Conservation (phyloP, 2,329 filamentous ascomycete species). For the Parafenestella ontariensis region DNA sequence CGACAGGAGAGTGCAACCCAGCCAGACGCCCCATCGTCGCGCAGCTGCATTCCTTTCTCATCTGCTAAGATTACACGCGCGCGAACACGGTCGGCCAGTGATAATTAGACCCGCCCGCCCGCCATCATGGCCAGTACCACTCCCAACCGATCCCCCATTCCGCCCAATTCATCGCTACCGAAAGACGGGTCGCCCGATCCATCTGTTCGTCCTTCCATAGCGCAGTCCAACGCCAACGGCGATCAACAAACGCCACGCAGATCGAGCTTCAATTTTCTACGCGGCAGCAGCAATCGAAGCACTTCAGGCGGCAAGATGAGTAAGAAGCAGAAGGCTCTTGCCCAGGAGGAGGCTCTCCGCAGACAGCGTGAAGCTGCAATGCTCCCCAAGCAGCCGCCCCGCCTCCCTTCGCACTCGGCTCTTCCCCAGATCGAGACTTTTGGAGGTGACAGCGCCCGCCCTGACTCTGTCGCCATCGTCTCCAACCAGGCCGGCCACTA, state of each 20-base stretch:
- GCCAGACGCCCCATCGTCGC: conserved; percentile 20
- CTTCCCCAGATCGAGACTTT: conserved; percentile 63
- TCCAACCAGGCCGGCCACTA: conserved; percentile 62
- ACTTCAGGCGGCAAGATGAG: conserved; percentile 53
- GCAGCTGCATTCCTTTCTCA: conserved; percentile 29
- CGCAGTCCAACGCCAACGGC: conserved; percentile 20
- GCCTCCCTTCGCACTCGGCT: conserved; percentile 59
- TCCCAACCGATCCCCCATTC: conserved; percentile 23
- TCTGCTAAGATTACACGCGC: conserved; percentile 35
- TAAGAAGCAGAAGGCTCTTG: conserved; percentile 63
- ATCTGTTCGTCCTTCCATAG: conserved; percentile 22
- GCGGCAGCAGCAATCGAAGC: conserved; percentile 33
- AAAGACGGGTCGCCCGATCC: conserved; percentile 40
- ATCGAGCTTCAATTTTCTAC: conserved; percentile 48
- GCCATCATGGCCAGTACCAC: conserved; percentile 38
- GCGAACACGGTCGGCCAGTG: conserved; percentile 15
- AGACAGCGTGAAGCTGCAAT: conserved; percentile 63
- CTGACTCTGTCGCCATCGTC: conserved; percentile 68
- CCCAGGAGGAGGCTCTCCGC: conserved; percentile 60
- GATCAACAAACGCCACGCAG: conserved; percentile 30
- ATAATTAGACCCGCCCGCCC: conserved; percentile 36
- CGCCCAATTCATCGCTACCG: conserved; percentile 13
- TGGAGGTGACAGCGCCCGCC: conserved; percentile 67
- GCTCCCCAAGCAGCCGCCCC: conserved; percentile 66
- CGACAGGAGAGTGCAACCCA: conserved; percentile 14